Base-by-base conservation (phyloP, 176 grass and related monocot genomes). In the Canna indica region DNA sequence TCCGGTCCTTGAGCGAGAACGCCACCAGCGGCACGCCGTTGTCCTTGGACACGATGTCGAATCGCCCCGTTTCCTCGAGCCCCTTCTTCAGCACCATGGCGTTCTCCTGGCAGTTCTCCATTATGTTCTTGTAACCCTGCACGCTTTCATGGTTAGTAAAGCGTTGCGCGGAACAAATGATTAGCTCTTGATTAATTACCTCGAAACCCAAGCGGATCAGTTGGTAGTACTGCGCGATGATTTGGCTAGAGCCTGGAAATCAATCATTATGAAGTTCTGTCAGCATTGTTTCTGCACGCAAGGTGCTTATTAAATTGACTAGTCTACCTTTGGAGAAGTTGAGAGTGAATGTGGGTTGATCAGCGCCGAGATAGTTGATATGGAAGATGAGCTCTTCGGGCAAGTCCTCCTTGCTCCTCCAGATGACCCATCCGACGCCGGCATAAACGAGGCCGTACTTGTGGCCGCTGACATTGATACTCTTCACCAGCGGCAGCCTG, bases 321-420 rank as follows among this genome's bases (percentile, higher is more conserved):
- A 1, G 29, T 9, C 6, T 1, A 93, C 90, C 91, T 75, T 95
- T 95, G 74, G 91, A 95, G 87, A 95, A 95, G 79, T 95, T 95
- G 65, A 95, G 82, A 45, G 91, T 95, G 82, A 95, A 95, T 27
- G 91, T 95, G 48, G 91, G 91, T 76, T 95, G 91, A 70, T 95
- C 91, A n/a, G 91, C 71, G 68, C 91, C 91, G 3, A 95, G 91
- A 77, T 95, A 95, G 69, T 95, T 95, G 82, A 90, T 95, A 80
- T 95, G 91, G 79, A 95, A 95, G 84, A 95, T 90, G 77, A 90
- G 91, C 58, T 95, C 91, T n/a, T 90, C 91, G 0, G 91, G 91
- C 42, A 95, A 79, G 67, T 90, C 91, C 41, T 79, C 84, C 84
- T 95, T 95, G 84, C 4, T 81, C 71, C 87, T 80, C 91, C 91